Evolutionary conservation across 805 yeast genomes (phyloP).

Genomic region (Ogataea naganishii): DNA sequence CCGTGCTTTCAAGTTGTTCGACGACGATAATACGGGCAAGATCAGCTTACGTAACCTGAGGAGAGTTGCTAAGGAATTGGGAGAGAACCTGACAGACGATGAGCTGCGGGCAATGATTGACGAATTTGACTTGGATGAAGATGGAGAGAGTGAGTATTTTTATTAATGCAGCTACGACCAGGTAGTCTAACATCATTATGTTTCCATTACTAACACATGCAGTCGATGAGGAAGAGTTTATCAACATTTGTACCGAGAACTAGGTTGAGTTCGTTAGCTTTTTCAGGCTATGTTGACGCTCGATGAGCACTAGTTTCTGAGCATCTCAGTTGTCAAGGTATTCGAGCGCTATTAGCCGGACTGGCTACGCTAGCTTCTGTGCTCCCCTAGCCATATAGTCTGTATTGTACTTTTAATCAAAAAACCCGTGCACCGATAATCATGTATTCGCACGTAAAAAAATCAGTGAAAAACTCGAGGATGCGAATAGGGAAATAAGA

Average conservation of each 20-base stretch:
- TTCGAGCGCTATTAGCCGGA: too few relatives aligned
- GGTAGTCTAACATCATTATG: conserved; percentile 20
- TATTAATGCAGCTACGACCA: neutral
- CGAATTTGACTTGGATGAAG: conserved; percentile 93
- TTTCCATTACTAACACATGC: conserved; percentile 2
- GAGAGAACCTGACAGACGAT: conserved; percentile 86
- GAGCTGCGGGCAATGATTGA: conserved; percentile 96
- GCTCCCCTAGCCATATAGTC: too few relatives aligned
- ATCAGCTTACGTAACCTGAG: conserved; percentile 75
- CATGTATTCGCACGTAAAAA: too few relatives aligned
- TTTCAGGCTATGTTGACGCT: too few relatives aligned
- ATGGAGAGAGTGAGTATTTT: conserved; percentile 66
- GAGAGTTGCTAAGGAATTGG: conserved; percentile 85
- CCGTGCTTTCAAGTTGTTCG: conserved; percentile 84
- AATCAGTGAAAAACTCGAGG: too few relatives aligned
- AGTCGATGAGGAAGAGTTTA: conserved; percentile 82
- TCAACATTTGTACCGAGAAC: conserved; percentile 76
- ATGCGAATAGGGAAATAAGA: too few relatives aligned
- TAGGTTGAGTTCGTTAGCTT: too few relatives aligned
- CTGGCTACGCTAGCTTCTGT: too few relatives aligned
- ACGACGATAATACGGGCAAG: conserved; percentile 81
- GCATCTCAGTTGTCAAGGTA: too few relatives aligned
- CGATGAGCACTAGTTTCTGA: too few relatives aligned
- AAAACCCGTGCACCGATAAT: too few relatives aligned
- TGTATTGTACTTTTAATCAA: too few relatives aligned